phyloP scores from a whole-genome alignment of 805 yeast species.

The Candida pseudoglaebosa region DNA sequence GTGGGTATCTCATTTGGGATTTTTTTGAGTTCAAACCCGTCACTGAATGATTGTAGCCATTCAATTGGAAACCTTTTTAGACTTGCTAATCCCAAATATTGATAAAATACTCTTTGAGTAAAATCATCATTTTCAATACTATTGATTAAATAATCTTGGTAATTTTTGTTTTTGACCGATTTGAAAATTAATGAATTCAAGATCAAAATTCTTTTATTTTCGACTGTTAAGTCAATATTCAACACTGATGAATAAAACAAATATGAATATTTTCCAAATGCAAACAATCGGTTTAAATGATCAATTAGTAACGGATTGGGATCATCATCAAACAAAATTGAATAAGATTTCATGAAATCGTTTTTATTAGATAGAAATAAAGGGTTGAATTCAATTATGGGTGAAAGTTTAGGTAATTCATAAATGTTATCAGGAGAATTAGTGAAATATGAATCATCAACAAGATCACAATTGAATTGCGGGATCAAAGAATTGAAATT shows the following conservation, averaged over 20 bases:
- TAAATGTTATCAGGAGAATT: not conserved
- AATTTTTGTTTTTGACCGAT: not conserved
- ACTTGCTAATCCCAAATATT: slow-evolving; percentile 1
- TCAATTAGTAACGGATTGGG: not conserved
- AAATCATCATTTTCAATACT: not conserved
- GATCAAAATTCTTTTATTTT: not conserved
- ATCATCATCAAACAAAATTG: slow-evolving; percentile 1
- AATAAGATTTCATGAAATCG: not conserved
- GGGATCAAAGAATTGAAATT: slow-evolving; percentile 3
- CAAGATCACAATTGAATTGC: slow-evolving; percentile 1
- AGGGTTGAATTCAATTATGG: slow-evolving; percentile 1
- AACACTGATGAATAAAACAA: not conserved
- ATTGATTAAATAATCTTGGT: not conserved
- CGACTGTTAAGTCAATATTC: not conserved
- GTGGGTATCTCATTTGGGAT: not conserved
- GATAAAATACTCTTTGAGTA: not conserved
- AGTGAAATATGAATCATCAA: slow-evolving; percentile 1
- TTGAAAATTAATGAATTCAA: slow-evolving; percentile 1
- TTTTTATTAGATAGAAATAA: slow-evolving; percentile 1
- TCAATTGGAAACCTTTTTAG: slow-evolving; percentile 3
- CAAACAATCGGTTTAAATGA: not conserved
- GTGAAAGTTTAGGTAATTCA: slow-evolving; percentile 4
- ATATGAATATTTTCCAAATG: slow-evolving; percentile 1
- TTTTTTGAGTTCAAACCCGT: not conserved
- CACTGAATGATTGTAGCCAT: not conserved